Base-by-base conservation (phyloP, 257 asterid species). In the Solanum sparsipilum region DNA sequence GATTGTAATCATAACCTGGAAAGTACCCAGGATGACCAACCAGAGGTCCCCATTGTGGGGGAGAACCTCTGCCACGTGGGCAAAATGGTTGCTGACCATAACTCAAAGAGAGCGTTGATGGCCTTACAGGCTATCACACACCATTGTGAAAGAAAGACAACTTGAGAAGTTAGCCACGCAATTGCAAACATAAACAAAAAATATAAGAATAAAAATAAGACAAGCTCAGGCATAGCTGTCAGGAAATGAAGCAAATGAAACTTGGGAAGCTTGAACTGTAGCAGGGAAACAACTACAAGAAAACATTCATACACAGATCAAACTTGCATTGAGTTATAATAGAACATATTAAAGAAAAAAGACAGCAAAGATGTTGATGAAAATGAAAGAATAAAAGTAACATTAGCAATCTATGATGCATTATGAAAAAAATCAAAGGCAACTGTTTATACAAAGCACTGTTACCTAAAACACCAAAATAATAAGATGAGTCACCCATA, bases 31-130 rank as follows among this genome's bases (percentile, higher is more conserved):
- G 94, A 84, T 92, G 97, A 68, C 95, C 93, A 82, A 95, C 96
- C 15, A 95, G 96, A 76, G 93, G 92, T 60, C 99, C 96, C 99
- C 99, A 97, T 81, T 92, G 98, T 46, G 96, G 93, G 90, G 94
- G 89, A 91, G 60, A 90, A 81, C 96, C 93, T 89, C 98, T 96
- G 83, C 95, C 98, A 87, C 94, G 96, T 34, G 98, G 98, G 32
- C 95, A 98, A 89, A 90, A 94, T 63, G 93, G 89, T 81, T 91
- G 98, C 93, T 97, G 99, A 92, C 89, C 90, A 90, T 94, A 92
- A 84, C 96, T 96, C 72, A 95, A 87, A 89, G 99, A 93, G 81
- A 92, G 95, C 34, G 96, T 93, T 32, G 98, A 94, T 60, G 94
- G 95, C 91, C 98, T 91, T 63, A 91, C 81, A 63, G 91, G 90